These are phyloP conservation scores for Phaffia tasmanica DNA, from an alignment of 768 basidiomycete species.

Conservation along the genomic window DNA sequence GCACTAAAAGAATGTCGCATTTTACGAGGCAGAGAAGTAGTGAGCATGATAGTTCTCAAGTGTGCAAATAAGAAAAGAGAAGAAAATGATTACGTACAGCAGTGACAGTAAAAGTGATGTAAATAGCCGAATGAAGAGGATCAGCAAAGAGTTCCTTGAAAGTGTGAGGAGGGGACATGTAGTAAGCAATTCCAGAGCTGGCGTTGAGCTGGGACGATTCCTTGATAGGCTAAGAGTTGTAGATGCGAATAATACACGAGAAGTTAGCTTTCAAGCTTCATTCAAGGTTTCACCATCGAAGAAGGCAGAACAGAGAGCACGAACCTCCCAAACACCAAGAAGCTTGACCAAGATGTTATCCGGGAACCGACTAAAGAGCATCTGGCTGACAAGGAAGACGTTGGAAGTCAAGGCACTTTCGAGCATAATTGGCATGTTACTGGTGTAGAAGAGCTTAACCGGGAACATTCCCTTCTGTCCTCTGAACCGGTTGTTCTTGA, in stretches of 20 bases:
- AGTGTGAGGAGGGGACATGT: conserved; percentile 96
- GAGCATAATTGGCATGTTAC: conserved; percentile 99
- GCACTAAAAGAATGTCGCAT: conserved; percentile 41
- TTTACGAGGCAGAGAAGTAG: neutral
- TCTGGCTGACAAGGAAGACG: conserved; percentile 91
- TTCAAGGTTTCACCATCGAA: conserved; percentile 13
- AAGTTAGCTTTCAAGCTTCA: neutral
- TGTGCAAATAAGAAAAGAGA: neutral
- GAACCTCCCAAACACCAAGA: conserved; percentile 95
- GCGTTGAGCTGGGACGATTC: conserved; percentile 87
- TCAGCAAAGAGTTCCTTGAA: conserved; percentile 76
- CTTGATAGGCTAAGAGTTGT: conserved; percentile 64
- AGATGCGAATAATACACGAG: neutral
- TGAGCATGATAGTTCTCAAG: neutral
- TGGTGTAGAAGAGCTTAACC: conserved; percentile 96
- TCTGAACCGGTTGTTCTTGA: conserved; percentile 90
- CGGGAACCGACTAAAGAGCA: conserved; percentile 87
- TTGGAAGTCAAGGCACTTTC: conserved; percentile 86
- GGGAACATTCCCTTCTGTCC: conserved; percentile 95
- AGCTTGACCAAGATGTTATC: conserved; percentile 77
- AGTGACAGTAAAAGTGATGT: conserved; percentile 81
- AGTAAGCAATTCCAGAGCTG: conserved; percentile 84
- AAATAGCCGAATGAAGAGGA: conserved; percentile 83
- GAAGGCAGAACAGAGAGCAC: conserved; percentile 30
- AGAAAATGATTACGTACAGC: conserved; percentile 39